Evolutionary conservation across 305 asterid genomes (phyloP).

Genomic region (Solanum hybrid): DNA sequence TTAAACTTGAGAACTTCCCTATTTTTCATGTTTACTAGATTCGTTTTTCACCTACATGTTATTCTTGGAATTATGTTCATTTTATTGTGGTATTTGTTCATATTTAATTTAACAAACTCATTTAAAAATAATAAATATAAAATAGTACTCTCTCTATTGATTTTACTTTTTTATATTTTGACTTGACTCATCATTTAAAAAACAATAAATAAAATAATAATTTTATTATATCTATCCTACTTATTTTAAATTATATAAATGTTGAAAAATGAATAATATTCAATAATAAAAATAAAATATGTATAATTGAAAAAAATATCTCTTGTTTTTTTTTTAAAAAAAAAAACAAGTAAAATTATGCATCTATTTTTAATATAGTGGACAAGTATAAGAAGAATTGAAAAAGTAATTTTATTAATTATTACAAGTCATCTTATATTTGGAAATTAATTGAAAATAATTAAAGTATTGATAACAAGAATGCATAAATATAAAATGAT

Average conservation of each 20-base stretch:
- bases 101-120: neutral
- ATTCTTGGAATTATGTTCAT: neutral
- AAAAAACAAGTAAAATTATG: neutral
- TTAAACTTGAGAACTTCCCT: neutral
- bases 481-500: neutral
- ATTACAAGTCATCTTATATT: neutral
- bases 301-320: neutral
- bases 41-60: neutral
- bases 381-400: neutral
- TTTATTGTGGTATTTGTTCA: neutral
- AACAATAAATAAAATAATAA: neutral
- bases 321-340: neutral
- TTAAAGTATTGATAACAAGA: neutral
- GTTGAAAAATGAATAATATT: neutral
- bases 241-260: neutral
- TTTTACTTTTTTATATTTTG: neutral
- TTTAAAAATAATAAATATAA: neutral
- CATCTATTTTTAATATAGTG: neutral
- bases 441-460: neutral
- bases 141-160: neutral
- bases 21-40: neutral
- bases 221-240: neutral
- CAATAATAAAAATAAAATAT: neutral
- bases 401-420: neutral
- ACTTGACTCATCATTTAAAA: neutral